Evolutionary conservation across 345 rosid genomes (phyloP), one percentile per base, ranked within the genome.

Genomic region (Camelina sativa): DNA sequence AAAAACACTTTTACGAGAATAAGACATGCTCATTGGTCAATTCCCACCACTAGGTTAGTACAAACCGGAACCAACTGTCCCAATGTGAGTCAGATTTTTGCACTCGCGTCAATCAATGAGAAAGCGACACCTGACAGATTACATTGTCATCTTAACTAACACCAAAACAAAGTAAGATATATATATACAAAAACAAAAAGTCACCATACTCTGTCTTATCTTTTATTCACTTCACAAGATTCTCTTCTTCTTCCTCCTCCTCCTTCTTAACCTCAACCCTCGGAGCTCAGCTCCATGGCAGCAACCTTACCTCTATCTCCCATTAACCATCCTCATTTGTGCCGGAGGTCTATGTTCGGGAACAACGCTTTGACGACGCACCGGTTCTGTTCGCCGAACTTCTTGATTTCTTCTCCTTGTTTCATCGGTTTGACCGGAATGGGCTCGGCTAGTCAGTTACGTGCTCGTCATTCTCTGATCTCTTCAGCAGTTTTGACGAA

Each of bases 401-500:
- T 53, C 9, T 68, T 37, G 41, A 55, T 54, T 16, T 69, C 74
- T 46, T 69, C 74, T 46, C 63, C 74, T 7, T 43, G 57, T 62
- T 37, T 53, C 20, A 35, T 56, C 13, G 73, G 62, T 3, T 46
- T 46, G 53, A 48, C 53, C 23, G 23, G 23, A 9, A 17, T 50
- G 54, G 54, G 54, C 13, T 8, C 64, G 5, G 23, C 37, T 1
- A 44, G 43, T 61, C 57, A 66, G 55, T 53, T 67, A 72, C 74
- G 77, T 5, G 74, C 57, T 59, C 75, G 79, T 6, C 62, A 16
- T 65, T 57, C 54, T 68, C 47, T 73, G 50, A 57, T 79, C 30
- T 62, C 40, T 19, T 23, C 70, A 4, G 65, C 74, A 2, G 12
- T 32, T 50, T 17, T 72, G 3, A 71, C 56, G 25, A 77, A 82